Percentiles rank a stretch among this genome's conserved stretches.
Evolutionary conservation across 495 filamentous ascomycete species (phyloP).

Genomic region (Penicillium diatomitis): DNA sequence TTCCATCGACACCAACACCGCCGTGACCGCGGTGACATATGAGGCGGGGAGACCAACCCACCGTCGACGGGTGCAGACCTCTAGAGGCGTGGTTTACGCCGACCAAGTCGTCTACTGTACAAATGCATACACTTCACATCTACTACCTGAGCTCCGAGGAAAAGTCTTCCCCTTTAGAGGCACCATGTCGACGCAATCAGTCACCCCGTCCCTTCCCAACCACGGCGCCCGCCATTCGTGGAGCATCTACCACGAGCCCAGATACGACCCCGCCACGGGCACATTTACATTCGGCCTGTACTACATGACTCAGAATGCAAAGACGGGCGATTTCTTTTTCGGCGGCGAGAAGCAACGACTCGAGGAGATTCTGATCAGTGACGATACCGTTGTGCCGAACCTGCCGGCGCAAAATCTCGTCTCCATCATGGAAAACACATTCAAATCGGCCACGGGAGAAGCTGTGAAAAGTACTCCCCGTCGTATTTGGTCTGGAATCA

Average conservation of each 20-base stretch:
- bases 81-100: not conserved
- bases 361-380: not conserved
- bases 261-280: not conserved
- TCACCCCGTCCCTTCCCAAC: not conserved
- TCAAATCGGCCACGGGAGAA: not conserved
- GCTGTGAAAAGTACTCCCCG: not conserved
- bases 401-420: not conserved
- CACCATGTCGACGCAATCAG: not conserved
- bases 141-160: not conserved
- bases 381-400: not conserved
- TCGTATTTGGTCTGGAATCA: slow-evolving; percentile 2
- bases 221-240: not conserved
- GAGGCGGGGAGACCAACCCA: not conserved
- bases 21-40: not conserved
- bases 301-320: slow-evolving; percentile 2
- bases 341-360: slow-evolving; percentile 1
- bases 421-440: not conserved
- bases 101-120: slow-evolving; percentile 1
- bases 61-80: not conserved
- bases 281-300: not conserved
- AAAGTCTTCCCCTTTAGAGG: slow-evolving; percentile 1
- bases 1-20: not conserved
- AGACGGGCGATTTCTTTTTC: slow-evolving; percentile 1
- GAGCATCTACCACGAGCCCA: slow-evolving; percentile 2
- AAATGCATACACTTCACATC: not conserved